Conservation (phyloP, 208 protist species). For the Trypanosoma melophagium region DNA sequence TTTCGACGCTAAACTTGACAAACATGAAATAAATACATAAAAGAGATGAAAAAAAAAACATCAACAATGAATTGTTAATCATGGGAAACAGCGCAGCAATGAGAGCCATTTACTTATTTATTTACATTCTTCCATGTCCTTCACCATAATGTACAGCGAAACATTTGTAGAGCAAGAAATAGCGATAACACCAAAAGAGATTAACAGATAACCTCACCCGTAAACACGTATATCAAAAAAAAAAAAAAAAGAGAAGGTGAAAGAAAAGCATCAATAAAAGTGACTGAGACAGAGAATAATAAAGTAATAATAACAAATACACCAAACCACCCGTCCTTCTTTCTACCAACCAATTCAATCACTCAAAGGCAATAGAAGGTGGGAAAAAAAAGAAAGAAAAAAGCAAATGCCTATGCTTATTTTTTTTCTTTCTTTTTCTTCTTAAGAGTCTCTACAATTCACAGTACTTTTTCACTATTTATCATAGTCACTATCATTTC, state of each 20-base stretch:
- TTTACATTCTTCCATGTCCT: no score
- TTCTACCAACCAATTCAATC: no score
- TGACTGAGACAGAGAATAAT: background rate
- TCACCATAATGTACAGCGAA: background rate
- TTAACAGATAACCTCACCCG: background rate
- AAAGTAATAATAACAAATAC: slow-evolving; percentile 15
- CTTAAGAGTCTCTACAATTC: slow-evolving; percentile 19
- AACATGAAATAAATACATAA: no score
- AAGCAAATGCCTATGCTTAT: no score
- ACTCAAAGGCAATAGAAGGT: background rate
- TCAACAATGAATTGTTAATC: no score
- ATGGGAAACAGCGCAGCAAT: no score
- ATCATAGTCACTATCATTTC: background rate
- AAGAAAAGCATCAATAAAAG: background rate
- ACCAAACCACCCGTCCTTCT: background rate
- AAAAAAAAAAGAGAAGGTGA: slow-evolving; percentile 1
- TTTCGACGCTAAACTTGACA: no score
- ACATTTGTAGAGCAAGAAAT: background rate
- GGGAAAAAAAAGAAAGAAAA: no score
- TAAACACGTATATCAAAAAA: background rate
- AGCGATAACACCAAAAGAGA: slow-evolving; percentile 5
- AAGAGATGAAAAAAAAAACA: no score
- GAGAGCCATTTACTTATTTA: no score
- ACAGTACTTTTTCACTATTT: background rate
- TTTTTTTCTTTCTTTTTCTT: no score